Conservation (phyloP, 768 basidiomycete species). For the Trichaptum fuscoviolaceum region DNA sequence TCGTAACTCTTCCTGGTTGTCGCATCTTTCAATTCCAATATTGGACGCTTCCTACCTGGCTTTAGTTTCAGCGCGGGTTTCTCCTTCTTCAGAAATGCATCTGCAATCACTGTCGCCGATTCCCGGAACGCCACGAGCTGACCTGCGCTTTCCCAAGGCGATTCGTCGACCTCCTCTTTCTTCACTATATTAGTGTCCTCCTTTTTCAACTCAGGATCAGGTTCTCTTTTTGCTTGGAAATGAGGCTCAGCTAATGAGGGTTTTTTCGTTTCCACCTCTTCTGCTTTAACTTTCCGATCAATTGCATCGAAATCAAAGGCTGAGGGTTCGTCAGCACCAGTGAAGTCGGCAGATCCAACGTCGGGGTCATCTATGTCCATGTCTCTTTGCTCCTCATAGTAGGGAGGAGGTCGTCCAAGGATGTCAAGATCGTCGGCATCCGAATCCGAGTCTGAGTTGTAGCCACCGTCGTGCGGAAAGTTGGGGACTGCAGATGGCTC, state of each 20-base stretch:
- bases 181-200: not conserved
- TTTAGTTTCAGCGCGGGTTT: constrained; percentile 16
- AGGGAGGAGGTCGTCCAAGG: not conserved
- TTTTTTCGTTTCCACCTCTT: not conserved
- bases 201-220: constrained; percentile 2
- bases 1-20: constrained; percentile 22
- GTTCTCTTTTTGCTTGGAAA: not conserved
- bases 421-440: not conserved
- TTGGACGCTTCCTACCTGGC: constrained; percentile 12
- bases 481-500: not conserved
- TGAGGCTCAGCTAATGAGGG: not conserved
- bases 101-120: constrained; percentile 20
- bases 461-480: not conserved
- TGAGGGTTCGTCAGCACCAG: not conserved
- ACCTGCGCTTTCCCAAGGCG: constrained; percentile 18
- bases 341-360: not conserved
- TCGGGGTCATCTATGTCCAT: not conserved
- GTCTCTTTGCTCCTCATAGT: not conserved
- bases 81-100: constrained; percentile 21
- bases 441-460: not conserved
- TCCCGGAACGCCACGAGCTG: constrained; percentile 25
- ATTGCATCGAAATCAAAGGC: not conserved
- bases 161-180: constrained; percentile 12
- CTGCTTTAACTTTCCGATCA: not conserved
- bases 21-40: constrained; percentile 16